Evolutionary conservation across 805 yeast genomes (phyloP), one percentile per base, ranked within the genome.

Genomic region (Candida maris): DNA sequence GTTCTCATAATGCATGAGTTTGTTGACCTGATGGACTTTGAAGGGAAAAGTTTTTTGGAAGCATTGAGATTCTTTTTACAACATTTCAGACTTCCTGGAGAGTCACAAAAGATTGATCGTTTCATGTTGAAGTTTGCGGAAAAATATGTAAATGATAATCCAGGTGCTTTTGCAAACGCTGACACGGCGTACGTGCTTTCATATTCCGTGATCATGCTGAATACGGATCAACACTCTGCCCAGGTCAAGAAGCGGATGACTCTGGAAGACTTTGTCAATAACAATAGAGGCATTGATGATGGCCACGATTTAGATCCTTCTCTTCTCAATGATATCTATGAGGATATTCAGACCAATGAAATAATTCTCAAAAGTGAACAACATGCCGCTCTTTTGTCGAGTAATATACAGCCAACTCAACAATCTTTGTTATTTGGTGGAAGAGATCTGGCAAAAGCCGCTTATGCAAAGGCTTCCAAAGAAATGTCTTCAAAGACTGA

Each of bases 91-190:
- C 71, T 93, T 41, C 98, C 99, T 2, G 99, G 99, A 34, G 99
- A 93, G 64, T 89, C 96, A 4, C 99, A 93, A 64, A 91, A 93
- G 55, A 91, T 93, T 56, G 98, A 93, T 68, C 74, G 99, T 50
- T 87, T 81, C 56, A 86, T 94, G 96, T 75, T 93, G 57, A 91
- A 93, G 55, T 94, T 94, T 67, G 98, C 98, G 4, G 95, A 87
- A 61, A 73, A 95, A 48, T 93, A 81, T 56, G 80, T 81, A 16
- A 79, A 84, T 46, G 96, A 91, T 43, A 93, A 93, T 56, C 96
- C 96, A 7, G 69, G 69, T n/a, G 71, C 81, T 0, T 91, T 91
- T 60, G 79, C 95, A 0, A 85, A 85, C 52, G 96, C 97, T 4
- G 97, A 88, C 53, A 79, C 96, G 0, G 95, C 96, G 1, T 93